Evolutionary conservation across 2,329 filamentous ascomycete genomes (phyloP), one percentile per base, ranked within the genome.

Genomic region (Paecilomyces niveus): DNA sequence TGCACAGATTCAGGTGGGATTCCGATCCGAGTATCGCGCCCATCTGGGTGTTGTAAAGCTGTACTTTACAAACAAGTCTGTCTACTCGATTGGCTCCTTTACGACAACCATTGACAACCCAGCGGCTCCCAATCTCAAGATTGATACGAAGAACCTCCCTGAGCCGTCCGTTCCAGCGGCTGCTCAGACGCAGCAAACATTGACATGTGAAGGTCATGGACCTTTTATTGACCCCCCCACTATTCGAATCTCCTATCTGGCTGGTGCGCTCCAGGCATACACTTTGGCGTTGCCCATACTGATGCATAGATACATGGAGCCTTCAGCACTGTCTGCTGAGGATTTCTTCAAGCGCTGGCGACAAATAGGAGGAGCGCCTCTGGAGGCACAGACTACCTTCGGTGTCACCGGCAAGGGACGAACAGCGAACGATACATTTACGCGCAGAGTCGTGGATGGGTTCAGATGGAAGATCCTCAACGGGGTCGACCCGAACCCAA

Each of bases 341-440:
- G 94, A 99, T 71, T 99, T 97, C 76, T 99, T 99, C 84, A 97
- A 95, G 81, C 83, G 95, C 55, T 99, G 94, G 94, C 95, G 96
- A 81, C 94, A 99, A 76, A 97, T 99, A 67, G 94, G 94, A 11
- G 91, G 89, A 4, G 85, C 85, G 1, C 88, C 92, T 1, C 85
- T 95, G 31, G 95, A 99, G 74, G 87, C 90, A 0, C 94, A 99
- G 72, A 84, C 84, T 54, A 91, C 97, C 32, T 95, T 99, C 73
- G 86, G 87, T 0, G 72, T 93, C 10, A 75, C 78, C 1, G 81
- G 81, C 29, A 81, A 83, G 57, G 81, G 80, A 15, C 80, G 84
- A 59, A 86, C 88, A 62, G 84, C 95, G 62, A 89, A 82, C 60
- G 85, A 89, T 59, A 76, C 79, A 2, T 92, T 90, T 65, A 88